phyloP scores from a whole-genome alignment of 768 basidiomycete genomes.

The Tulasnella sp. region DNA sequence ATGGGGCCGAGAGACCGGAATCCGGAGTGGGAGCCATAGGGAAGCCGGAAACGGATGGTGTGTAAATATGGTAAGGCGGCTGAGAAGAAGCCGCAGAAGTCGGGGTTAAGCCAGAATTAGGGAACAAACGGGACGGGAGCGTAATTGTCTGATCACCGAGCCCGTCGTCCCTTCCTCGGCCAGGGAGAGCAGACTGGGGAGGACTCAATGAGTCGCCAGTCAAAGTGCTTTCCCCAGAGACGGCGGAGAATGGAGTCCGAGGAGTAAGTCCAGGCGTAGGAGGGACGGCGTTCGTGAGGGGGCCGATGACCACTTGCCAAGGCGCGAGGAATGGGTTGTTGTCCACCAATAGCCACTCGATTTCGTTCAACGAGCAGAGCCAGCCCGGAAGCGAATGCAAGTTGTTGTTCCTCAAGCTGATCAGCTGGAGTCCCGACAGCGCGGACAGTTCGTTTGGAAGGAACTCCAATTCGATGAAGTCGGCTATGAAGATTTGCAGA shows the following conservation, averaged over 20 bases:
- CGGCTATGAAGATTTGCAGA: conserved; percentile 87
- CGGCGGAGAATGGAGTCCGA: conserved; percentile 20
- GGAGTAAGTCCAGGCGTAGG: conserved; percentile 31
- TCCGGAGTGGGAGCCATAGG: conserved; percentile 2
- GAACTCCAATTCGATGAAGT: conserved; percentile 74
- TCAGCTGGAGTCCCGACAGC: conserved; percentile 78
- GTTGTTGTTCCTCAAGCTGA: conserved; percentile 84
- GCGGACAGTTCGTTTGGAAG: conserved; percentile 70
- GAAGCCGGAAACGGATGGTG: conserved; percentile 19
- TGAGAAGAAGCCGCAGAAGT: neutral
- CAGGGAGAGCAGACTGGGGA: neutral
- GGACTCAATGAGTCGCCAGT: neutral
- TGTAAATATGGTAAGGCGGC: conserved; percentile 20
- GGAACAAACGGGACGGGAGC: conserved; percentile 5
- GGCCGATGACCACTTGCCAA: conserved; percentile 85
- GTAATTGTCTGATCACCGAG: conserved; percentile 20
- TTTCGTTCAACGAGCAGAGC: conserved; percentile 78
- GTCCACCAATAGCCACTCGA: conserved; percentile 89
- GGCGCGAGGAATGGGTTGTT: conserved; percentile 94
- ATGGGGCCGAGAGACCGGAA: neutral
- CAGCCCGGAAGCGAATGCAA: conserved; percentile 88
- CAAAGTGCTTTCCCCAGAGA: conserved; percentile 12
- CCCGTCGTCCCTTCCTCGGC: neutral
- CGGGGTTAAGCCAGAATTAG: neutral
- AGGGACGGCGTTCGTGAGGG: conserved; percentile 51